Conservation (phyloP, 1,284 basidiomycete species). For the Earliella scabrosa region DNA sequence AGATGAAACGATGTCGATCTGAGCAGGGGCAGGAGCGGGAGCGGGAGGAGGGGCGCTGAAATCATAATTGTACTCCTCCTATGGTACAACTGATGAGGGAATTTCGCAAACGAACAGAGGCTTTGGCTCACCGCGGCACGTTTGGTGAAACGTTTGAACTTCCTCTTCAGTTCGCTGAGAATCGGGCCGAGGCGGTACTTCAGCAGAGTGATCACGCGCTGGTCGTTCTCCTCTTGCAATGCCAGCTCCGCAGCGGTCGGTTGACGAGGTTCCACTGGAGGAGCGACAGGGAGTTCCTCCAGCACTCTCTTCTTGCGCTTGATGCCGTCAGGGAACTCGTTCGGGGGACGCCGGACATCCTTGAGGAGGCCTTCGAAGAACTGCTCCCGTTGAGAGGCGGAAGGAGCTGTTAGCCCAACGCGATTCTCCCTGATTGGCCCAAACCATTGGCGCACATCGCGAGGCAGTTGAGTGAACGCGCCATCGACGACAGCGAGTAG, state of each 20-base stretch:
- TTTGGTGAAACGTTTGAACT: slow-evolving; percentile 92
- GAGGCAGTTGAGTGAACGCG: slow-evolving; percentile 69
- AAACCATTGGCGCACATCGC: slow-evolving; percentile 93
- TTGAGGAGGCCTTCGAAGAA: slow-evolving; percentile 83
- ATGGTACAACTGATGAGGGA: too few species aligned
- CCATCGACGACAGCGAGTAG: slow-evolving; percentile 91
- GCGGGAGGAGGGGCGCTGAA: slow-evolving; percentile 32
- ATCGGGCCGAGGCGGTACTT: slow-evolving; percentile 89
- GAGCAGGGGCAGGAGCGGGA: slow-evolving; percentile 1
- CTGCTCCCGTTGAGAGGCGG: slow-evolving; percentile 57
- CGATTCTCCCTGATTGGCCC: slow-evolving; percentile 80
- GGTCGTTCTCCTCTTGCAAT: slow-evolving; percentile 83
- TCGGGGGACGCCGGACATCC: slow-evolving; percentile 78
- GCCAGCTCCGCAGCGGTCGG: slow-evolving; percentile 87
- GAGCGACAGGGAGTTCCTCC: slow-evolving; percentile 87
- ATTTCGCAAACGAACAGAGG: too few species aligned
- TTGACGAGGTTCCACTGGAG: slow-evolving; percentile 85
- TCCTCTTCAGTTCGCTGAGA: slow-evolving; percentile 88
- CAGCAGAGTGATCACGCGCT: slow-evolving; percentile 79
- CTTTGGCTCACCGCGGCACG: slow-evolving; percentile 78
- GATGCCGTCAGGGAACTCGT: slow-evolving; percentile 90
- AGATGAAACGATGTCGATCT: slow-evolving; percentile 39
- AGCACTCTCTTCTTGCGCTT: slow-evolving; percentile 84
- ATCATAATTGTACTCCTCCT: slow-evolving; percentile 79
- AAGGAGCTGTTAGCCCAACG: slow-evolving; percentile 63